Conservation (phyloP, 805 yeast genomes). For the Wickerhamiella dianesei region DNA sequence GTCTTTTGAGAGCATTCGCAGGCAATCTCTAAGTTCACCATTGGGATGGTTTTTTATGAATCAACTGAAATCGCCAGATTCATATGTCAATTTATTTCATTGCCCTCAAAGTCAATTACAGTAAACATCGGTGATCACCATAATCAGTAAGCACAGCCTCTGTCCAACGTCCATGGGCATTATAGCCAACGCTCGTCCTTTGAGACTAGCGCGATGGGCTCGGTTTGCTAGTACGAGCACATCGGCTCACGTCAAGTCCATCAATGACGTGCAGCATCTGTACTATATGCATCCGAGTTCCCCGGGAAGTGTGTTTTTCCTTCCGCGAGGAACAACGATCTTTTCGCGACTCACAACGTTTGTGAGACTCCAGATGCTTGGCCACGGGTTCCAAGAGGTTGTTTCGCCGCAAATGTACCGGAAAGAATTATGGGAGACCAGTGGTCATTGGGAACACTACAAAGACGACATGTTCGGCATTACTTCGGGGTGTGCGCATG, state of each 20-base stretch:
- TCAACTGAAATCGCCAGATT: no score
- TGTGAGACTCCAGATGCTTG: constrained; percentile 72
- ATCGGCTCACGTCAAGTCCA: constrained; percentile 19
- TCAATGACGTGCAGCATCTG: constrained; percentile 57
- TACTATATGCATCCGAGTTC: constrained; percentile 68
- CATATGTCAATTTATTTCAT: no score
- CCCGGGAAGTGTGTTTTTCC: constrained; percentile 84
- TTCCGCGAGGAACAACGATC: constrained; percentile 84
- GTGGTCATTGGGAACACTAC: constrained; percentile 95
- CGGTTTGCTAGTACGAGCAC: constrained; percentile 7
- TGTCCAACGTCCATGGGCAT: no score
- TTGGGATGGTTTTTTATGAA: no score
- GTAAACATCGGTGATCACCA: no score
- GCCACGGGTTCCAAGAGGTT: constrained; percentile 81
- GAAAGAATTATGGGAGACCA: constrained; percentile 69
- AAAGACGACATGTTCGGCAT: constrained; percentile 90
- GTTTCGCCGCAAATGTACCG: constrained; percentile 83
- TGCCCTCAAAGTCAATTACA: no score
- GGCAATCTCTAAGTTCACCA: no score
- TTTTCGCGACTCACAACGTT: constrained; percentile 67
- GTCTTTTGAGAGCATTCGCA: no score
- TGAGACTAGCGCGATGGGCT: no score
- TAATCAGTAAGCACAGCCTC: no score
- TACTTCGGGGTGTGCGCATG: constrained; percentile 26
- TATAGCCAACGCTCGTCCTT: no score